Evolutionary conservation across 2,329 filamentous ascomycete genomes (phyloP), one percentile per base, ranked within the genome.

Genomic region (Kalmusia sp.): DNA sequence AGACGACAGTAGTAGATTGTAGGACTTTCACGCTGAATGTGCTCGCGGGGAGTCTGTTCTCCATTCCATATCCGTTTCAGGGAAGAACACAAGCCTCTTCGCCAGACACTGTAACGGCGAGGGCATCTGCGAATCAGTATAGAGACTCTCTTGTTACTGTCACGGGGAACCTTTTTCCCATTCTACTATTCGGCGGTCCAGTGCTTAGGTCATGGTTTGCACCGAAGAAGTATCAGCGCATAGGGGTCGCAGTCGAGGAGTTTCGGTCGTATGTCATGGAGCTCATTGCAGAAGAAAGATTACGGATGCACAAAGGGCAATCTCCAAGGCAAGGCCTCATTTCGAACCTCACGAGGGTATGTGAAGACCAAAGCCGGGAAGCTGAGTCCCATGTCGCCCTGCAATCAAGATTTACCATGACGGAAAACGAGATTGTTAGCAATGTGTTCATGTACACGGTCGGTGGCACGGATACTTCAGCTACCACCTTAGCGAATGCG

Each of bases 401-500:
- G n/a, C n/a, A n/a, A n/a, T n/a, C n/a, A n/a, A n/a, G n/a, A n/a
- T 25, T 62, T 79, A 14, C 28, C 28, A 21, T 58, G 2, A 61
- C 57, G 1, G 39, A 56, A 21, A 38, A 52, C 4, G 59, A 63
- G 21, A 62, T 61, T 3, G 49, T 58, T 30, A 79, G 80, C 19
- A 82, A 82, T 38, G 63, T 81, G 34, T 81, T 80, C 45, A 68
- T 78, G 0, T 75, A 81, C 53, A 80, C 77, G 34, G 70, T 83
- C 45, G 81, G 81, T 0, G 81, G 81, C 0, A 79, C 82, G 49
- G 81, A 84, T 51, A 82, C 80, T 0, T 80, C 79, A 0, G 77
- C 81, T 1, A 75, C 79, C 21, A 75, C 75, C 0, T 58, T 82
- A 3, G 51, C 37, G 4, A 71, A 74, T 1, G 80, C 75, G 38